These are phyloP conservation scores for Elsinoe fawcettii DNA, from an alignment of 2,329 filamentous ascomycete genomes.

Conservation along the genomic window DNA sequence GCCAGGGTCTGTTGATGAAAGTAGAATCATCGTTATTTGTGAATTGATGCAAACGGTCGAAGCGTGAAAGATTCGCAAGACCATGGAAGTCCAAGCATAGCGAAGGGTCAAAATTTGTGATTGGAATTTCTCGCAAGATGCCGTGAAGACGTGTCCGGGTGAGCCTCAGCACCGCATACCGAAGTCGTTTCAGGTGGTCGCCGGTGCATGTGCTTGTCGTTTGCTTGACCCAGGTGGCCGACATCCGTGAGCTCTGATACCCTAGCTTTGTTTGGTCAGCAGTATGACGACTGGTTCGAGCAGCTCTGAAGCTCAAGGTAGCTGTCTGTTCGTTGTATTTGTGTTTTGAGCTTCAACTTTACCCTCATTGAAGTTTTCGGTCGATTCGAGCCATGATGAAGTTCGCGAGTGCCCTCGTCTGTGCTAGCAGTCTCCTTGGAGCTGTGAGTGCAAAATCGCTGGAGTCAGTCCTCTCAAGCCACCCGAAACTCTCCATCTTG, in stretches of 20 bases:
- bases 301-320: neutral
- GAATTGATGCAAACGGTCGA: too few species aligned
- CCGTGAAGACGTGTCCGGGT: neutral
- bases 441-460: constrained; percentile 1
- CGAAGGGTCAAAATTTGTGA: too few species aligned
- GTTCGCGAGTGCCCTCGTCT: neutral
- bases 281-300: neutral
- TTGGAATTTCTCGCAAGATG: neutral
- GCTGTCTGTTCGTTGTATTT: neutral
- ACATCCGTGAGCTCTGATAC: neutral
- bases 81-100: too few species aligned
- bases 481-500: constrained; percentile 17
- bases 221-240: neutral
- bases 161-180: neutral
- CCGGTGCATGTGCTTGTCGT: neutral
- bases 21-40: too few species aligned
- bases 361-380: neutral
- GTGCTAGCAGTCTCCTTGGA: neutral
- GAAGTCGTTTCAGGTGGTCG: neutral
- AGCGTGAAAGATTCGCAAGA: too few species aligned
- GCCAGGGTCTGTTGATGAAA: neutral
- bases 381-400: neutral
- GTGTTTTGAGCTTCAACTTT: neutral
- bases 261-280: constrained; percentile 3
- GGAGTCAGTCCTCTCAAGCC: constrained; percentile 7